Base-by-base conservation (phyloP, 225 moss, liverwort and hornwort species). In the Thuidium tamariscinum region DNA sequence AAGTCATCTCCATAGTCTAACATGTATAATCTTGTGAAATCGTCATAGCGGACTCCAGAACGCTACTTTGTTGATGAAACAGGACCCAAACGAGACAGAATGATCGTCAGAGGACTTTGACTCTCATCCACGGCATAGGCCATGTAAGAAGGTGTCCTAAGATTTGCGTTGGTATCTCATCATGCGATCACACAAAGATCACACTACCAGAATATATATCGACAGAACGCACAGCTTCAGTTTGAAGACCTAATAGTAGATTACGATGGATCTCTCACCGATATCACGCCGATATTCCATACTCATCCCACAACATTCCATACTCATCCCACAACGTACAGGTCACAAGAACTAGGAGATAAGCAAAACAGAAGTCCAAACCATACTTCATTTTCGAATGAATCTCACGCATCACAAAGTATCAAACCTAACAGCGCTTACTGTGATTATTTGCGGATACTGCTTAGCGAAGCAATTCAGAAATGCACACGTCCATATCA, bases 121-220 rank as follows among this genome's bases (percentile, higher is more conserved):
- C 88, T 89, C 88, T 86, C 91, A 89, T 88, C 89, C 89, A 89
- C 83, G 10, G 62, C 83, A 2, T 49, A 49, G 4, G 57, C 87
- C 87, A 82, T 88, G 83, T 89, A 86, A 83, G 88, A 88, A 89
- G 83, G 89, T 81, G 90, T 90, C 86, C 88, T 86, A 90, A 86
- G 84, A 92, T 81, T 77, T 86, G 44, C 23, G 86, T 86, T 86
- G 82, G 83, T 84, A 84, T 86, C 70, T 88, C 84, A 86, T 89
- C 88, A 81, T 18, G 6, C 79, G 49, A 86, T 48, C 80, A 60
- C 11, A 12, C 17, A 27, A 27, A 8, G 9, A 9, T 26, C 23
- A 23, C 12, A 18, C 25, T 3, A 15, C 8, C 9, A 7, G 15
- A 17, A 71, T 0, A 23, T 1, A 3, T 2, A 16, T 16, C 7